Conservation (phyloP, 306 rosid species). For the Senna siamea region DNA sequence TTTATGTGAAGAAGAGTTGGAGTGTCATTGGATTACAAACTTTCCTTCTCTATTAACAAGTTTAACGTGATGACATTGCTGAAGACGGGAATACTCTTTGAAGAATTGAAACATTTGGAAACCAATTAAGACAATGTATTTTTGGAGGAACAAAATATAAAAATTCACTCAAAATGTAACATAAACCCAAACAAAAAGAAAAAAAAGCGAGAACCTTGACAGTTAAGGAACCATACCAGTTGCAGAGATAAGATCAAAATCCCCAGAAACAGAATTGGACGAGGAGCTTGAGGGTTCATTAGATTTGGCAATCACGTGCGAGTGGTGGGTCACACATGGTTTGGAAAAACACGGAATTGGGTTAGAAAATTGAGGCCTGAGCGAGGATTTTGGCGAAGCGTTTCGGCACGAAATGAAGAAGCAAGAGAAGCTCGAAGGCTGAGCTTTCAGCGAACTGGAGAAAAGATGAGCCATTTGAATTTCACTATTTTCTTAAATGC, state of each 20-base stretch:
- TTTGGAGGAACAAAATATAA: neutral
- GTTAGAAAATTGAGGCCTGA: constrained; percentile 36
- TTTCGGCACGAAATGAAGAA: constrained; percentile 34
- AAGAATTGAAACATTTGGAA: no score
- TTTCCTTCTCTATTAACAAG: neutral
- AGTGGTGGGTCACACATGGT: constrained; percentile 28
- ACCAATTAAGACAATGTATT: neutral
- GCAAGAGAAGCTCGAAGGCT: constrained; percentile 33
- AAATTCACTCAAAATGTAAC: constrained; percentile 4
- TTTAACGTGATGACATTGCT: neutral
- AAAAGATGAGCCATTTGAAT: constrained; percentile 45
- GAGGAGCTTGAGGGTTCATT: constrained; percentile 44
- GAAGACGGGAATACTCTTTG: neutral
- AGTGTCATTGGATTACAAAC: neutral
- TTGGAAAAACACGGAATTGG: constrained; percentile 35
- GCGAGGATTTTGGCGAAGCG: constrained; percentile 30
- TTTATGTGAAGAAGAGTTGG: no score
- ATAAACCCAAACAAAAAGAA: neutral
- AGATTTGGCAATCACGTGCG: constrained; percentile 36
- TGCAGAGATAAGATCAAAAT: constrained; percentile 48
- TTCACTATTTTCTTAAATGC: neutral
- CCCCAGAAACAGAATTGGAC: constrained; percentile 36
- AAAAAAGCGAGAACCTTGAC: constrained; percentile 22
- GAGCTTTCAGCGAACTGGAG: constrained; percentile 17
- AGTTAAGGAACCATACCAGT: constrained; percentile 46